Conservation (phyloP, 768 basidiomycete genomes). For the Phylloporus sp. region DNA sequence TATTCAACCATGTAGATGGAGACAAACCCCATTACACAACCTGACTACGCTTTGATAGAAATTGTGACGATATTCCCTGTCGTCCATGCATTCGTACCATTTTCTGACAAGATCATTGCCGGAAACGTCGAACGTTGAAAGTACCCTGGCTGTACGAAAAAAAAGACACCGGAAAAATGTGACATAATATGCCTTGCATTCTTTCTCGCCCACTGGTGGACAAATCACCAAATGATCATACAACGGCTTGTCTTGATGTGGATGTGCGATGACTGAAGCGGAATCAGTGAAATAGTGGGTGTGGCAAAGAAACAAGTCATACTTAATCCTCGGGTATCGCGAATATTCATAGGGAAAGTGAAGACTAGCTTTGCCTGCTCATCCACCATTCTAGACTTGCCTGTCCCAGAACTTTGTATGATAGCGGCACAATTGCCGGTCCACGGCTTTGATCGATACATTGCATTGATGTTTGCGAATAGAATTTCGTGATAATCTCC, state of each 20-base stretch:
- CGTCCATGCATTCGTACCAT: background rate
- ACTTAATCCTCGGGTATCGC: background rate
- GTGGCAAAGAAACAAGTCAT: background rate
- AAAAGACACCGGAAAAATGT: background rate
- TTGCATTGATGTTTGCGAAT: background rate
- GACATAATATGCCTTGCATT: background rate
- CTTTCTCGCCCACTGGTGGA: background rate
- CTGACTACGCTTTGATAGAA: background rate
- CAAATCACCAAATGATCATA: background rate
- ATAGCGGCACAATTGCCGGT: background rate
- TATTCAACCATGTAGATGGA: too few relatives aligned
- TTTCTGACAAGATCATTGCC: background rate
- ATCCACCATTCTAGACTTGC: slow-evolving; percentile 8
- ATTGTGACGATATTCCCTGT: background rate
- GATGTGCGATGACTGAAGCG: background rate
- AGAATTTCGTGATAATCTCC: background rate
- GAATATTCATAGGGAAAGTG: slow-evolving; percentile 5
- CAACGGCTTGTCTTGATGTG: background rate
- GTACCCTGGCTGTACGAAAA: background rate
- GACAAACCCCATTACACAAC: too few relatives aligned
- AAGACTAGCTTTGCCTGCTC: slow-evolving; percentile 6
- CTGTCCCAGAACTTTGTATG: slow-evolving; percentile 2
- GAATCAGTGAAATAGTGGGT: background rate
- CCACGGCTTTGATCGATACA: background rate
- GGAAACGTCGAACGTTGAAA: background rate